Conservation (phyloP, 1,284 basidiomycete genomes). For the Fomes fomentarius region DNA sequence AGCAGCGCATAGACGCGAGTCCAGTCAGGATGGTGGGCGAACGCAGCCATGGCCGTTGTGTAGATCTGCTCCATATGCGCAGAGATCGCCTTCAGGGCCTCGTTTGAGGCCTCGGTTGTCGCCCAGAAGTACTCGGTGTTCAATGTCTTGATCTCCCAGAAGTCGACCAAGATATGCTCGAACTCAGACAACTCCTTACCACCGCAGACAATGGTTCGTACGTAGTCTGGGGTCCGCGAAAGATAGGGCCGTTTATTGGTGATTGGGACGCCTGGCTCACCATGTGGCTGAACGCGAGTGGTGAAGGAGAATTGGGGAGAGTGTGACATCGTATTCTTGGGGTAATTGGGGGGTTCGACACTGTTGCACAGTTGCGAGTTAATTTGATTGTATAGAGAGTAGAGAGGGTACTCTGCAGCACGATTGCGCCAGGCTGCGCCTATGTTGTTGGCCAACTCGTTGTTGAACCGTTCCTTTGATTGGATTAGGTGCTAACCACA, state of each 20-base stretch:
- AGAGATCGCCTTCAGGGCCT: background rate
- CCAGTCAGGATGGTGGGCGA: background rate
- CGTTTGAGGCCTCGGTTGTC: background rate
- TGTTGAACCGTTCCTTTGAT: no score
- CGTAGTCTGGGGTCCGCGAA: background rate
- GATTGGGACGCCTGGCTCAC: background rate
- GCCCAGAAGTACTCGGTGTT: background rate
- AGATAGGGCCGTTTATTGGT: background rate
- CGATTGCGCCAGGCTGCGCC: background rate
- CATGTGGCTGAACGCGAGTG: background rate
- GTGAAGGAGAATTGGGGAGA: background rate
- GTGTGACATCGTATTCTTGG: background rate
- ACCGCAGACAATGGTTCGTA: background rate
- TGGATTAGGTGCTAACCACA: no score
- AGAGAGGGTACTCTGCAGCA: background rate
- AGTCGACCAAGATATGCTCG: background rate
- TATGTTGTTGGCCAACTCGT: background rate
- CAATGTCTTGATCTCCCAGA: background rate
- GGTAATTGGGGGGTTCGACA: background rate
- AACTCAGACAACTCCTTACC: background rate
- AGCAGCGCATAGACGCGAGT: background rate
- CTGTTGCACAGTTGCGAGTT: background rate
- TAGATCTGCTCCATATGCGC: background rate
- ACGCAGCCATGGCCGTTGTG: background rate
- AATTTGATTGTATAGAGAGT: background rate